Evolutionary conservation across 164 flowering plant species (phyloP), one percentile per base, ranked within the genome.

Genomic region (Tetracentron sinense): DNA sequence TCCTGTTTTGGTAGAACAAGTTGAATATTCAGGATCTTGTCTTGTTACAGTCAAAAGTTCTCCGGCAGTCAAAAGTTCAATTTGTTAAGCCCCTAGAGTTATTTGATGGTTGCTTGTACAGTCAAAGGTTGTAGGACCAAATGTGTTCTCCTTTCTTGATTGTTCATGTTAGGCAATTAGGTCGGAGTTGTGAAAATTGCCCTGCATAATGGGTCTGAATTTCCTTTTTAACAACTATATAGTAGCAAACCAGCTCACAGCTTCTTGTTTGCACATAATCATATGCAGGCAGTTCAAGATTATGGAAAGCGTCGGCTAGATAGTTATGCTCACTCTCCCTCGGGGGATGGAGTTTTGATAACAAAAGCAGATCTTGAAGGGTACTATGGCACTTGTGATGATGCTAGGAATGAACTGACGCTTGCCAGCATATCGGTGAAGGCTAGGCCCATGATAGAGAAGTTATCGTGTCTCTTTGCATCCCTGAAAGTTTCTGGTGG

Each of bases 341-440:
- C 84, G 21, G 70, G 74, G 10, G 96, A 90, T 75, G 89, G 72
- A 55, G 90, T 90, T 33, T 50, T 84, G 33, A 83, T 85, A 29
- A 90, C 91, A 56, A 79, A 81, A 73, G 96, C 79, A 15, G 93
- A 90, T 67, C 80, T 90, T 21, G 93, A 87, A 76, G 93, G 93
- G 0, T 87, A 90, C 67, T 63, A 74, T 21, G 71, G 77, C 48
- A 53, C 71, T 25, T 60, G 56, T 62, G 75, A 77, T 31, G 74
- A 59, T 59, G 23, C 66, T 26, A 49, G 65, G 26, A 82, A 74
- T 55, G 73, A 75, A 51, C 65, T 75, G 38, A 69, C 60, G 7
- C 21, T 76, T 53, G 69, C 73, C 16, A 63, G 72, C 23, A 71
- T 64, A 63, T 61, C 58, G 54, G 26, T 59, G 26, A 78, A 66